A percentile compares a stretch with the other conserved stretches of the same genome.
Conservation (phyloP, 2,329 filamentous ascomycete species). For the Geoglossum cookeanum region DNA sequence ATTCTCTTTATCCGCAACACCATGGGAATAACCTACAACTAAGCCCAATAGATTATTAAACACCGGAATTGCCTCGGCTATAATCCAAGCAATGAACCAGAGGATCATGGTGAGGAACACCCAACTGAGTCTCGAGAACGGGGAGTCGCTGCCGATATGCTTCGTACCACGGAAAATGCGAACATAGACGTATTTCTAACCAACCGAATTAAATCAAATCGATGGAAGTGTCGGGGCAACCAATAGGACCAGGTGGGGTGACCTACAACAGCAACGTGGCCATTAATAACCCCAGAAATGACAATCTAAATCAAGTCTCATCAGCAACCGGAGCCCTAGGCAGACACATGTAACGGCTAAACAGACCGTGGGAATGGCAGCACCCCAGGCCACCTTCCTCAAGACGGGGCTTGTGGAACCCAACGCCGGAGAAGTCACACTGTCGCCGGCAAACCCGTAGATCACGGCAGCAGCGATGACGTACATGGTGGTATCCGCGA, state of each 20-base stretch:
- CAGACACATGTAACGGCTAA: not conserved
- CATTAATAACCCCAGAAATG: conserved; percentile 52
- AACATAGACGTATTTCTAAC: conserved; percentile 41
- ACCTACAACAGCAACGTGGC: conserved; percentile 34
- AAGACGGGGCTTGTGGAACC: conserved; percentile 25
- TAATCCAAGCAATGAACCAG: conserved; percentile 45
- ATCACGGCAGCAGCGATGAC: conserved; percentile 46
- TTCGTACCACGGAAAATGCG: conserved; percentile 41
- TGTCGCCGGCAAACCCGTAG: conserved; percentile 44
- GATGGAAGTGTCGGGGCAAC: too few relatives aligned
- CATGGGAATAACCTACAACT: conserved; percentile 21
- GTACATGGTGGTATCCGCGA: conserved; percentile 41
- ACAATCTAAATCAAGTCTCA: conserved; percentile 28
- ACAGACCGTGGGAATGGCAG: conserved; percentile 42
- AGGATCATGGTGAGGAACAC: conserved; percentile 31
- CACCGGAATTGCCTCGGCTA: conserved; percentile 49
- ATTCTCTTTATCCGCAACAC: not conserved
- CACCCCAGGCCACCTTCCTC: conserved; percentile 45
- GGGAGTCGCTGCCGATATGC: conserved; percentile 32
- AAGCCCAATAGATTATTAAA: conserved; percentile 49
- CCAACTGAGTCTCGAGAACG: conserved; percentile 37
- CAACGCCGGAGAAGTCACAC: conserved; percentile 46
- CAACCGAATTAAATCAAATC: not conserved
- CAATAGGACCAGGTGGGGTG: too few relatives aligned
- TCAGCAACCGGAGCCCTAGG: not conserved